Evolutionary conservation across 768 basidiomycete species (phyloP).

Genomic region (Trametes gibbosa): DNA sequence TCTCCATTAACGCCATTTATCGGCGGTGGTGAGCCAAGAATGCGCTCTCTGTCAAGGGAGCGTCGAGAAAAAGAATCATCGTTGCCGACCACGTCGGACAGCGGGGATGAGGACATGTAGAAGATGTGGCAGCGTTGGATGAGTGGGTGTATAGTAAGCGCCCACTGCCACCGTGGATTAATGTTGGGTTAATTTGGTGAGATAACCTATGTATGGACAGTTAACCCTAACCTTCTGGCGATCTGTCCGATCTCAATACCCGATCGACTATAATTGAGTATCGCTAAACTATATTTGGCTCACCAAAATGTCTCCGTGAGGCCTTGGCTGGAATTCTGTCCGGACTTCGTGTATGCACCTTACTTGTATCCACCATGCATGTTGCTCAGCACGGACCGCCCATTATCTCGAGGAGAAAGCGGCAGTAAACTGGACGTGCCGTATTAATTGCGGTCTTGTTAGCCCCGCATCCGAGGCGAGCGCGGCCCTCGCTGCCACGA

Average conservation of each 20-base stretch:
- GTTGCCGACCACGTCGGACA: constrained; percentile 16
- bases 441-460: neutral
- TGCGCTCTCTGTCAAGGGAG: constrained; percentile 29
- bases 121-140: neutral
- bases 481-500: constrained; percentile 6
- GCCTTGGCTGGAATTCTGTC: too few species aligned
- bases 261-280: constrained; percentile 9
- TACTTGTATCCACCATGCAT: neutral
- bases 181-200: neutral
- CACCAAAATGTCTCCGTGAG: neutral
- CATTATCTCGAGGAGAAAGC: too few species aligned
- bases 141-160: neutral
- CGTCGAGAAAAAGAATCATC: constrained; percentile 19
- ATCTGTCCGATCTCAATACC: constrained; percentile 2
- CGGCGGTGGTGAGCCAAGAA: constrained; percentile 23
- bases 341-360: neutral
- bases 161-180: neutral
- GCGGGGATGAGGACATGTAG: constrained; percentile 15
- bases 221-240: neutral
- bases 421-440: too few species aligned
- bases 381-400: too few species aligned
- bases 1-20: constrained; percentile 27
- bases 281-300: neutral
- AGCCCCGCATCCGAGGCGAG: neutral
- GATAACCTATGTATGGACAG: neutral